Percentiles rank a stretch among this genome's conserved stretches.
Conservation (phyloP, 345 rosid species). For the Capsella bursapastoris region DNA sequence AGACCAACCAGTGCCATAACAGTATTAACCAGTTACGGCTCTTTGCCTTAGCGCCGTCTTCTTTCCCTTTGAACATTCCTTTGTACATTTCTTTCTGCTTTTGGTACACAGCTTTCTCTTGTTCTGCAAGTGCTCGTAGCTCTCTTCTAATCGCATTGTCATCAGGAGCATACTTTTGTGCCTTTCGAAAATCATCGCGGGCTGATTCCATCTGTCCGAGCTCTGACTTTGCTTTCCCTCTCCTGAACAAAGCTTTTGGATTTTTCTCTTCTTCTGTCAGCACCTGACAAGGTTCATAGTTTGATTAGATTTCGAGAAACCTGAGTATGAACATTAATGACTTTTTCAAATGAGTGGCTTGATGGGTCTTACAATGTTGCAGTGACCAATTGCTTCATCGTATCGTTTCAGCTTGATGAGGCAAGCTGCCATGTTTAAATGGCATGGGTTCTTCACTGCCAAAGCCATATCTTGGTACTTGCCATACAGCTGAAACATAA, state of each 20-base stretch:
- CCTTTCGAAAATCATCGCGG: conserved; percentile 82
- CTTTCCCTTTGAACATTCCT: conserved; percentile 74
- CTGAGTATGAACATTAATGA: not conserved
- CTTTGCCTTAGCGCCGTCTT: conserved; percentile 52
- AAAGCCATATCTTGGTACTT: conserved; percentile 96
- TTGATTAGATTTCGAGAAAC: conserved; percentile 17
- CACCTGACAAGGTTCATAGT: conserved; percentile 54
- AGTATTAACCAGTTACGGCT: conserved; percentile 49
- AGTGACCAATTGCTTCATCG: conserved; percentile 88
- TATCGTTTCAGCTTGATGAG: conserved; percentile 78
- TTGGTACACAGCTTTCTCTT: conserved; percentile 78
- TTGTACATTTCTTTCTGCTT: conserved; percentile 86
- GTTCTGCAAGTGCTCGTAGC: conserved; percentile 71
- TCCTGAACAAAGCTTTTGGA: conserved; percentile 84
- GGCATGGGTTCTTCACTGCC: conserved; percentile 98
- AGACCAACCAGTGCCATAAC: conserved; percentile 40
- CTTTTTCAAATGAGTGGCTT: conserved; percentile 7
- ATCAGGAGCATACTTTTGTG: conserved; percentile 78
- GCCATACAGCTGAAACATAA: conserved; percentile 96
- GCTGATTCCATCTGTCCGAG: conserved; percentile 95
- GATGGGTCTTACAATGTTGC: conserved; percentile 59
- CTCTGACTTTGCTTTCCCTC: conserved; percentile 90
- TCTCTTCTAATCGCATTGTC: conserved; percentile 84
- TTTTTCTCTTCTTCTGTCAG: conserved; percentile 89
- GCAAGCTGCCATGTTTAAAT: conserved; percentile 92